These are phyloP conservation scores for Nemophila menziesii DNA, from an alignment of 257 asterid species.

Conservation along the genomic window DNA sequence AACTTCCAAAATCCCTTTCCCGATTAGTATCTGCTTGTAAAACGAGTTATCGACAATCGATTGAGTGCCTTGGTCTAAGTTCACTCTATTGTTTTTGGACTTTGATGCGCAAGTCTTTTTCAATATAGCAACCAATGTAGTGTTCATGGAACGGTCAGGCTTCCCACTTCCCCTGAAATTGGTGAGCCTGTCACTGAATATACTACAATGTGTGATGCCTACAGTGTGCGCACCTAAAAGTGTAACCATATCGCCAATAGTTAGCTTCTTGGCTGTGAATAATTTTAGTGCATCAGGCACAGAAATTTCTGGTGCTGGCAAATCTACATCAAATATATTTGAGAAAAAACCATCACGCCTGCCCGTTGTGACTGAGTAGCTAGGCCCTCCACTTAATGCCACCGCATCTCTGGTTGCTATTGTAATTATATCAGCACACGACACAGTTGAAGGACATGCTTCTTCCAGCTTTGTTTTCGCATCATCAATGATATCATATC, in stretches of 20 bases:
- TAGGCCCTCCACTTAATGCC: slow-evolving; percentile 29
- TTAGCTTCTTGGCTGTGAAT: slow-evolving; percentile 30
- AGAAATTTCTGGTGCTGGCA: slow-evolving; percentile 38
- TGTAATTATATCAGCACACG: slow-evolving; percentile 8
- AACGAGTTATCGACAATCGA: slow-evolving; percentile 40
- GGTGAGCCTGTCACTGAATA: slow-evolving; percentile 38
- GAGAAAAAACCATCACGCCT: slow-evolving; percentile 40
- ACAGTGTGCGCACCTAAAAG: slow-evolving; percentile 73
- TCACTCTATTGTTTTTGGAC: slow-evolving; percentile 15
- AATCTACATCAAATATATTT: slow-evolving; percentile 28
- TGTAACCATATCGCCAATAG: slow-evolving; percentile 35
- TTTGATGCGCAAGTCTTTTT: slow-evolving; percentile 26
- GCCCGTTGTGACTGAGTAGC: slow-evolving; percentile 38
- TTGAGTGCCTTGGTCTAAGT: slow-evolving; percentile 40
- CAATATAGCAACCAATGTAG: slow-evolving; percentile 12
- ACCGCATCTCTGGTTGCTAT: slow-evolving; percentile 11
- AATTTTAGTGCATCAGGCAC: slow-evolving; percentile 23
- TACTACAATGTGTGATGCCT: slow-evolving; percentile 46
- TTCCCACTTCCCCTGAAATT: slow-evolving; percentile 28
- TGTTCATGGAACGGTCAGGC: slow-evolving; percentile 45
- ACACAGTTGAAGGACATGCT: slow-evolving; percentile 2
- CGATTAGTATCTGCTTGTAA: slow-evolving; percentile 24
- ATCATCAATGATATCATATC: slow-evolving; percentile 12
- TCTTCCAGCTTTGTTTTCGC: slow-evolving; percentile 8
- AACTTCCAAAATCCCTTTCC: slow-evolving; percentile 40